Percentiles rank a stretch among this genome's conserved stretches.
Conservation (phyloP, 768 basidiomycete species). For the Rhodotorula paludigena region DNA sequence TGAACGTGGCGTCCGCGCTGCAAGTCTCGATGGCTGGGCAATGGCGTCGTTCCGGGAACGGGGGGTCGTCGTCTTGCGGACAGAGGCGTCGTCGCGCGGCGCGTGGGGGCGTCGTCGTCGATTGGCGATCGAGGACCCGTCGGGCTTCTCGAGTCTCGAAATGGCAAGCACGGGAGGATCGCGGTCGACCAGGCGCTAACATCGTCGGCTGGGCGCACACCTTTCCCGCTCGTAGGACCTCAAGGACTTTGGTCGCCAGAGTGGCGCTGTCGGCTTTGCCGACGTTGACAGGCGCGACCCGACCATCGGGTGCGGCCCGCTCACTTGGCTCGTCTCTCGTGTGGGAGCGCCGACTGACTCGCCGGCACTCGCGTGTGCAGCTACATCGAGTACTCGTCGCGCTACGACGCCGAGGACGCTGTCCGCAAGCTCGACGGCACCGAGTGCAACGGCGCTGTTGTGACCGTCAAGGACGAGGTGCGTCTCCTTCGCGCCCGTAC, state of each 20-base stretch:
- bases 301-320: slow-evolving; percentile 69
- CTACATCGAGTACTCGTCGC: slow-evolving; percentile 79
- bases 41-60: background rate
- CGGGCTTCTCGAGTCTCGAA: background rate
- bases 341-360: background rate
- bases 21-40: background rate
- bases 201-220: background rate
- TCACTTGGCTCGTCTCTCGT: slow-evolving; percentile 3
- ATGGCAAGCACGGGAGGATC: background rate
- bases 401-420: slow-evolving; percentile 90
- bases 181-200: background rate
- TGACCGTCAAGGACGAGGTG: slow-evolving; percentile 56
- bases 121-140: background rate
- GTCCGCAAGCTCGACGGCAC: slow-evolving; percentile 77
- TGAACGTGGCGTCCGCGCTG: background rate
- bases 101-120: background rate
- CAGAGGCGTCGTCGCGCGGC: background rate
- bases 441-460: slow-evolving; percentile 76
- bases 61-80: background rate
- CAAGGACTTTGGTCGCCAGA: slow-evolving; percentile 94
- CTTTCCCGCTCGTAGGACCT: slow-evolving; percentile 64
- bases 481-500: slow-evolving; percentile 35
- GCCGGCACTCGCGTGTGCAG: slow-evolving; percentile 55
- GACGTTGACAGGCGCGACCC: slow-evolving; percentile 84
- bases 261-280: slow-evolving; percentile 86